phyloP scores from a whole-genome alignment of 257 asterid species.

The Coffea canephora region DNA sequence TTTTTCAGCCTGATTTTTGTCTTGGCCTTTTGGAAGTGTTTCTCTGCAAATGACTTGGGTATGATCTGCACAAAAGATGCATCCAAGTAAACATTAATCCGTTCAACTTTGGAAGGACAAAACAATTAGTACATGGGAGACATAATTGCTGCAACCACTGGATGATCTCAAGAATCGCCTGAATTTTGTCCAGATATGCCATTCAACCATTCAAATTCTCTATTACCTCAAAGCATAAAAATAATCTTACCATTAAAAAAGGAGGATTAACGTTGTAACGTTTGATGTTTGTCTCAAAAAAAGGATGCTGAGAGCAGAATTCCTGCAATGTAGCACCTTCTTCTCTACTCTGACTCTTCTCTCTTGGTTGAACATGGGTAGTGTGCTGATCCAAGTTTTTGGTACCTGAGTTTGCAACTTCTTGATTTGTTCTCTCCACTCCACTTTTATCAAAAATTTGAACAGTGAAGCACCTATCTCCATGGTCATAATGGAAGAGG shows the following conservation, averaged over 20 bases:
- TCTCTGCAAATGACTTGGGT: constrained; percentile 3
- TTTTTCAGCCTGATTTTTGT: not conserved
- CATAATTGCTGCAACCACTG: not conserved
- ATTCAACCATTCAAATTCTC: not conserved
- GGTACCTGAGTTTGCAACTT: not conserved
- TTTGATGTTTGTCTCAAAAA: constrained; percentile 10
- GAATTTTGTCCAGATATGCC: not conserved
- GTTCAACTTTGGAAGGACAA: not conserved
- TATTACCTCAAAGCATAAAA: not conserved
- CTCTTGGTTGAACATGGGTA: not conserved
- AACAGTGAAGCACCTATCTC: not conserved
- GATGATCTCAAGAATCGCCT: not conserved
- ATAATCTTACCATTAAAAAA: constrained; percentile 16
- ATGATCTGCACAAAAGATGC: constrained; percentile 8
- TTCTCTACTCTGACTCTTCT: not conserved
- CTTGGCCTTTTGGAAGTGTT: not conserved
- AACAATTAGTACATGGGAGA: no score
- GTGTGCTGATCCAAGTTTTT: not conserved
- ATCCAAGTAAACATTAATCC: not conserved
- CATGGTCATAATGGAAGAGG: constrained; percentile 10
- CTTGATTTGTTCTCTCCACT: not conserved
- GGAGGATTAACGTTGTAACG: constrained; percentile 9
- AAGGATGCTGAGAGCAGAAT: constrained; percentile 4
- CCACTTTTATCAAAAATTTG: constrained; percentile 3
- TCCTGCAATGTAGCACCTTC: not conserved